Base-by-base conservation (phyloP, 2,329 filamentous ascomycete species). In the Albifimbria verrucaria region DNA sequence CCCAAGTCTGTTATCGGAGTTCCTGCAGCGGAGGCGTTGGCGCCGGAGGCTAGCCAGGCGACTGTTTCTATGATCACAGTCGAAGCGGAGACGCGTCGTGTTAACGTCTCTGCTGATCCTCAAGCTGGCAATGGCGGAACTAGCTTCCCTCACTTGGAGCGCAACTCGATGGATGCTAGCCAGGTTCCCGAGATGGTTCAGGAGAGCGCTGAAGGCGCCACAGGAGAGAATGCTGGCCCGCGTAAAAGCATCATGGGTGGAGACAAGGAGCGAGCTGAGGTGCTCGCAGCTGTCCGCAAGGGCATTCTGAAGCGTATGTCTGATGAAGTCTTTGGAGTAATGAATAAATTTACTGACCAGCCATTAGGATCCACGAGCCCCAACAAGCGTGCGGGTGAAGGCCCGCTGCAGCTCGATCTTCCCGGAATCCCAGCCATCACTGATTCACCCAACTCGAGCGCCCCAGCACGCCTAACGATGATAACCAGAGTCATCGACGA, bases 51-150 rank as follows among this genome's bases (percentile, higher is more conserved):
- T 6, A 90, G 87, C 64, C 82, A 89, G 55, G 89, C 90, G n/a
- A 82, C 92, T 57, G 89, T 99, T 1, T 96, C 94, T 0, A 95
- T 96, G 85, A 88, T 99, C 49, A 97, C 90, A 9, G 92, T 94
- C 4, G 94, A 99, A 72, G 94, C 93, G 1, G 93, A 97, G 72
- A 82, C 91, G 50, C 90, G 95, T 61, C 86, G 75, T 56, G 87
- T 94, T 54, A 92, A 94, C 60, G 86, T 92, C 45, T 91, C 88
- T 53, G 77, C 80, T 1, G 81, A 90, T 56, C 83, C 86, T 1
- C 80, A 85, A 57, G 82, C 88, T 3, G 83, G 89, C 52, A 39
- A 39, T 12, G 32, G 32, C 18, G 32, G 32, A n/a, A 76, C 76
- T 48, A 85, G 83, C 4, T 96, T 92, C 64, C 92, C 92, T 23